phyloP scores from a whole-genome alignment of 2,329 filamentous ascomycete genomes.

The Curvularia hawaiiensis region DNA sequence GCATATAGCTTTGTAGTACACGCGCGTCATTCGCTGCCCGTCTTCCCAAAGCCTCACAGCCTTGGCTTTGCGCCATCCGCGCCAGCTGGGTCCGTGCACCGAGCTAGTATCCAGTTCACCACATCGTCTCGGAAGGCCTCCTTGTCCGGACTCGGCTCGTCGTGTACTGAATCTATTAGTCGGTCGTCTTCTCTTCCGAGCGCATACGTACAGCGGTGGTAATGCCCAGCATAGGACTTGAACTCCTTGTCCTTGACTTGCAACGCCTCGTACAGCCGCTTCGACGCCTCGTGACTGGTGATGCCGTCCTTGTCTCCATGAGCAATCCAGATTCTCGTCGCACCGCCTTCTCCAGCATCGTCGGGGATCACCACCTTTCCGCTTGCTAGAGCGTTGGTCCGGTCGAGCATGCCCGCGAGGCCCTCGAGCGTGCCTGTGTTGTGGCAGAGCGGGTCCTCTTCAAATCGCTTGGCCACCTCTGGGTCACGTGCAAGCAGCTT shows the following conservation, averaged over 20 bases:
- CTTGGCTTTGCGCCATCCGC: slow-evolving; percentile 40
- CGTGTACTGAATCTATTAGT: slow-evolving; percentile 42
- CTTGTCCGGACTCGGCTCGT: slow-evolving; percentile 44
- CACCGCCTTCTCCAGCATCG: slow-evolving; percentile 55
- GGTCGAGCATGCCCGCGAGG: slow-evolving; percentile 76
- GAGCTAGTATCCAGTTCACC: slow-evolving; percentile 43
- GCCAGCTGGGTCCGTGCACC: slow-evolving; percentile 38
- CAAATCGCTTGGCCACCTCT: slow-evolving; percentile 64
- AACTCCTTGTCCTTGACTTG: slow-evolving; percentile 70
- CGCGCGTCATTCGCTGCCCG: neutral
- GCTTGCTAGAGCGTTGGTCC: slow-evolving; percentile 64
- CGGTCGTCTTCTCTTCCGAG: neutral
- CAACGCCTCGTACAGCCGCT: slow-evolving; percentile 65
- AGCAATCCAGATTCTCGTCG: slow-evolving; percentile 70
- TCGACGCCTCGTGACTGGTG: slow-evolving; percentile 68
- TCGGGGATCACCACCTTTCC: slow-evolving; percentile 57
- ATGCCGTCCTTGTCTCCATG: slow-evolving; percentile 79
- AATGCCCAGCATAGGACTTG: slow-evolving; percentile 76
- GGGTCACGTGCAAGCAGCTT: slow-evolving; percentile 71
- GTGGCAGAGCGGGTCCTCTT: slow-evolving; percentile 74
- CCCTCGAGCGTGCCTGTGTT: slow-evolving; percentile 86
- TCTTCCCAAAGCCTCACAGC: slow-evolving; percentile 27
- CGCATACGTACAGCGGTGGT: slow-evolving; percentile 66
- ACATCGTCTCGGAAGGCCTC: slow-evolving; percentile 44
- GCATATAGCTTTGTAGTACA: neutral